phyloP scores from a whole-genome alignment of 129 eudicot genomes.

The Escallonia rubra region DNA sequence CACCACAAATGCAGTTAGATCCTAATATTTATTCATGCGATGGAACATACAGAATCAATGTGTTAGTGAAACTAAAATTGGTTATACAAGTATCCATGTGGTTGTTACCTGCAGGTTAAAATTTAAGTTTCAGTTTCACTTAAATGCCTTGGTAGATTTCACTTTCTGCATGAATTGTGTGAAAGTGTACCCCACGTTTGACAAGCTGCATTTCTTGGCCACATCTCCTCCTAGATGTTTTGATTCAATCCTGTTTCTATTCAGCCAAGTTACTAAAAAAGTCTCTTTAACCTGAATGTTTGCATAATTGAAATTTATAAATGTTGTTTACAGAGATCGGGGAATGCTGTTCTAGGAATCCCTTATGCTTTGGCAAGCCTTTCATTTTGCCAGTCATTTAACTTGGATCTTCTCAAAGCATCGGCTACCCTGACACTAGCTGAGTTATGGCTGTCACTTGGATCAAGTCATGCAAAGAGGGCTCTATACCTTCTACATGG shows the following conservation, averaged over 20 bases:
- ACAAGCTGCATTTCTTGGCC: background rate
- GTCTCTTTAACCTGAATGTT: background rate
- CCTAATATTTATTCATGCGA: too few relatives aligned
- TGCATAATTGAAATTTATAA: background rate
- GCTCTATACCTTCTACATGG: constrained; percentile 82
- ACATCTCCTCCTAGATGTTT: background rate
- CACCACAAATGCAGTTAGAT: too few relatives aligned
- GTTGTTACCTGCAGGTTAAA: too few relatives aligned
- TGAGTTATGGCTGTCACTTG: constrained; percentile 87
- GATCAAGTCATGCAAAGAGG: constrained; percentile 77
- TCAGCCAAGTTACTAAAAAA: too few relatives aligned
- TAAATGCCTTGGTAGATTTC: too few relatives aligned
- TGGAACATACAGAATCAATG: background rate
- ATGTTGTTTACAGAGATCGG: constrained; percentile 57
- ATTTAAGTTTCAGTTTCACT: too few relatives aligned
- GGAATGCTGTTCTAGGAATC: constrained; percentile 89
- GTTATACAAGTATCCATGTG: too few relatives aligned
- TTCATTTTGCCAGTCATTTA: constrained; percentile 82
- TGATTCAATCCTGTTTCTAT: too few relatives aligned
- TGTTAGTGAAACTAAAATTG: too few relatives aligned
- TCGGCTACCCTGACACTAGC: constrained; percentile 87
- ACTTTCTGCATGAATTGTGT: too few relatives aligned
- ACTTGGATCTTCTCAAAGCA: constrained; percentile 91
- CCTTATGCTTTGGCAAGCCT: constrained; percentile 93
- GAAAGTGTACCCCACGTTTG: background rate